Evolutionary conservation across 345 rosid species (phyloP), one percentile per base, ranked within the genome.

Genomic region (Eucalyptus shirleyi): DNA sequence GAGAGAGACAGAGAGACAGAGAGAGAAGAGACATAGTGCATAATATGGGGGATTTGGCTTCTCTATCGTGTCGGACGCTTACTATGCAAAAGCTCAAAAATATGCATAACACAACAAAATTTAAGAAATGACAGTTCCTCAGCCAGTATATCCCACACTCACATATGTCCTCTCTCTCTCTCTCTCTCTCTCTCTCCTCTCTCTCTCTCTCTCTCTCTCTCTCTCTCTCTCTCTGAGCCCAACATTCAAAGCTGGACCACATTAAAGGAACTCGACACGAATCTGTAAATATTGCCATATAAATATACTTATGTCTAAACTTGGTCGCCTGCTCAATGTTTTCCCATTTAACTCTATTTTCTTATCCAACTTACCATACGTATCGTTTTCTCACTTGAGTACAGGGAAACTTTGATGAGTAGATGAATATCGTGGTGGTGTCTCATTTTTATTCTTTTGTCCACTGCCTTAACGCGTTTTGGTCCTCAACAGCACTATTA

Each of bases 11-110:
- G 53, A 51, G 23, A 90, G 50, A 12, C 17, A 50, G 55, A 51
- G 56, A 90, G 91, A 87, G 50, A 87, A 92, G 91, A 69, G 93
- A 93, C 92, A 91, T n/a, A 92, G 90, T 87, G 94, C 94, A 91
- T 90, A 88, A 92, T 89, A 86, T 91, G 86, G 91, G 94, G 94
- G 95, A 95, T 91, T 87, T 89, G 92, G 86, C 92, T 17, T 91
- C 93, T 91, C 93, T 93, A 88, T 50, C 37, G 90, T 95, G 96
- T 95, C 95, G 96, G 95, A 30, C 92, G 90, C 92, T 87, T 72
- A 47, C 69, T 91, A 67, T 90, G 93, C 95, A 94, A 89, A 88
- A 34, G 80, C 32, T 32, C 89, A 87, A 65, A 72, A 91, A 91
- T 91, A 86, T 88, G 91, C 91, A 87, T 88, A 90, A 92, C 86